Base-by-base conservation (phyloP, 1,139 yeast genomes). In the Geotrichum restrictum region DNA sequence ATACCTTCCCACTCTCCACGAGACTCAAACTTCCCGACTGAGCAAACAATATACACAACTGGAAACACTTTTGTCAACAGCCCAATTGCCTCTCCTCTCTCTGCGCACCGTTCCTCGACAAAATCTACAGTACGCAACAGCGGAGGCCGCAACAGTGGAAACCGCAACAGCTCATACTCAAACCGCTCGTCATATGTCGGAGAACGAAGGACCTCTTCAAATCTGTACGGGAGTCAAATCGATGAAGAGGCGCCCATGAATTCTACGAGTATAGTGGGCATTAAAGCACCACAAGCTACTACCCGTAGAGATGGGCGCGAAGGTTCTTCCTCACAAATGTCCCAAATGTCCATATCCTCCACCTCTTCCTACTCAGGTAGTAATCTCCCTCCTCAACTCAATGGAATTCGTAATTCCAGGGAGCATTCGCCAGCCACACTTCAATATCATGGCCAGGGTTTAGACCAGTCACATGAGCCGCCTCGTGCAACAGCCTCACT, bases 261-360 rank as follows among this genome's bases (percentile, higher is more conserved):
- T 10, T 22, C 32, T n/a, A 24, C 45, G 32, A 43, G 27, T 40
- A 36, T 24, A n/a, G 11, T 19, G 11, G 41, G 41, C 18, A 31
- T 29, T 6, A 47, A 45, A 22, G 38, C 56, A 6, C 51, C 54
- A 3, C 50, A 49, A 18, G 48, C 43, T n/a, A 47, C 53, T 3
- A 2, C 47, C 18, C 45, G 52, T n/a, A 24, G 37, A 1, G 55
- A 44, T 13, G 46, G 40, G n/a, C 24, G 31, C 1, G 53, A 50
- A 24, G 53, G 49, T 19, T 45, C 48, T 18, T 31, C 71, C 3
- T 72, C 73, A 1, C 62, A 71, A 16, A 71, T 73, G 1, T 69
- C 72, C 1, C 46, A 46, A 22, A 37, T 42, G 29, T 27, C 45
- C 13, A 32, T 33, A 13, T 47, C 54, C 8, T 38, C 49, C 24